Evolutionary conservation across 2,329 filamentous ascomycete genomes (phyloP).

Genomic region (Cladorrhinum sp.): DNA sequence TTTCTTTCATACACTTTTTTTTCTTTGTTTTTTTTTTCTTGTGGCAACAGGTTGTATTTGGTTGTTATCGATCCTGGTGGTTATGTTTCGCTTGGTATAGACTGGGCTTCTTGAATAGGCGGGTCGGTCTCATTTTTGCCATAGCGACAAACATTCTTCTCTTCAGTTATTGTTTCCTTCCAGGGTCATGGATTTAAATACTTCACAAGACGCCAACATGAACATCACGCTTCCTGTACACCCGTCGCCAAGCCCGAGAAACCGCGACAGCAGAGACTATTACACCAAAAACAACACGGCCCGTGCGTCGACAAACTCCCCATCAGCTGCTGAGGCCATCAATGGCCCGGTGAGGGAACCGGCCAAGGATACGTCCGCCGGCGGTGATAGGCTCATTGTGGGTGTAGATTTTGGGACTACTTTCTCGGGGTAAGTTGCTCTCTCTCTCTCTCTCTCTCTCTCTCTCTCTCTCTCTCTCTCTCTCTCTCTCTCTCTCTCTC

Average conservation of each 20-base stretch:
- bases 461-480: too few relatives aligned
- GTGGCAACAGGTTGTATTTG: too few relatives aligned
- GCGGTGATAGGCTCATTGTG: constrained; percentile 66
- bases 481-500: too few relatives aligned
- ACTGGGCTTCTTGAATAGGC: too few relatives aligned
- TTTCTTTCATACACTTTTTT: neutral
- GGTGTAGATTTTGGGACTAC: constrained; percentile 85
- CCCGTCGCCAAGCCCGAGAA: constrained; percentile 46
- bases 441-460: neutral
- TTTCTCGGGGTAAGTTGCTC: constrained; percentile 63
- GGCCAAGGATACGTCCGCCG: constrained; percentile 47
- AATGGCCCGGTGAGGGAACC: constrained; percentile 59
- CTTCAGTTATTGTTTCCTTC: too few relatives aligned
- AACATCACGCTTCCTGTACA: constrained; percentile 52
- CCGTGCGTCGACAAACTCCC: constrained; percentile 29
- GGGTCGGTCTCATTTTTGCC: too few relatives aligned
- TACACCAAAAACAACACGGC: constrained; percentile 45
- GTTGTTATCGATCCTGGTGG: too few relatives aligned
- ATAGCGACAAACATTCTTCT: too few relatives aligned
- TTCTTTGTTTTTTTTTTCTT: too few relatives aligned
- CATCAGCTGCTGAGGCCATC: constrained; percentile 60
- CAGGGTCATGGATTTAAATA: too few relatives aligned
- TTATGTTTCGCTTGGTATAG: too few relatives aligned
- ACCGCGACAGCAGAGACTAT: constrained; percentile 55
- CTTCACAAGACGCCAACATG: constrained; percentile 34